Conservation (phyloP, 2,329 filamentous ascomycete species). For the Huntiella abstrusa region DNA sequence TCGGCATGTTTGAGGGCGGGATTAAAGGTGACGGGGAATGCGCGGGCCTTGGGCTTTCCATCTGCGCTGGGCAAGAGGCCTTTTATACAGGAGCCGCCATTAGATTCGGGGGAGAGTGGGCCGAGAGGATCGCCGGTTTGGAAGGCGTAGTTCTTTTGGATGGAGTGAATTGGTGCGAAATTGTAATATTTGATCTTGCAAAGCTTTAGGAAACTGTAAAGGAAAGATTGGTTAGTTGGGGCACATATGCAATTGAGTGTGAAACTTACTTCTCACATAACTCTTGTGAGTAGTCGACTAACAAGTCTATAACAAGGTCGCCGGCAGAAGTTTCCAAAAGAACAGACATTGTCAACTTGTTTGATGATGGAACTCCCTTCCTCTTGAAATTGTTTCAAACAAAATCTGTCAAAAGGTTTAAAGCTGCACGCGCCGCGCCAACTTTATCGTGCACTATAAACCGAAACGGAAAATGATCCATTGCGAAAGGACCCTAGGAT, state of each 20-base stretch:
- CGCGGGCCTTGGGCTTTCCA: conserved; percentile 40
- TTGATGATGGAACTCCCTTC: too few relatives aligned
- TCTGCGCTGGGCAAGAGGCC: conserved; percentile 46
- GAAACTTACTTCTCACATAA: conserved; percentile 78
- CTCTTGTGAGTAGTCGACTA: conserved; percentile 75
- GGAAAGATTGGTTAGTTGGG: not conserved
- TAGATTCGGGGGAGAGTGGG: conserved; percentile 62
- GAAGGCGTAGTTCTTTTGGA: conserved; percentile 91
- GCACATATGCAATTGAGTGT: not conserved
- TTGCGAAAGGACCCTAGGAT: too few relatives aligned
- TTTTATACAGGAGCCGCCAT: conserved; percentile 91
- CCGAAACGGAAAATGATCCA: too few relatives aligned
- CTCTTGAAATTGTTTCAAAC: too few relatives aligned
- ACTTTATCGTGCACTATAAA: too few relatives aligned
- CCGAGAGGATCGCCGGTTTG: conserved; percentile 91
- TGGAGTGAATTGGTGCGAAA: conserved; percentile 76
- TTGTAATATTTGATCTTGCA: conserved; percentile 99
- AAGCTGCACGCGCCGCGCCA: too few relatives aligned
- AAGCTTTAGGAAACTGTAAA: conserved; percentile 74
- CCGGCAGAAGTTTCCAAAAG: conserved; percentile 82
- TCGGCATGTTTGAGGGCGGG: conserved; percentile 77
- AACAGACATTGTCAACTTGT: conserved; percentile 51
- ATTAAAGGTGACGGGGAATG: conserved; percentile 69
- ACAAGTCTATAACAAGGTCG: conserved; percentile 85
- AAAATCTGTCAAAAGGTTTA: too few relatives aligned